Base-by-base conservation (phyloP, 345 rosid genomes). In the Bruguiera parviflora region DNA sequence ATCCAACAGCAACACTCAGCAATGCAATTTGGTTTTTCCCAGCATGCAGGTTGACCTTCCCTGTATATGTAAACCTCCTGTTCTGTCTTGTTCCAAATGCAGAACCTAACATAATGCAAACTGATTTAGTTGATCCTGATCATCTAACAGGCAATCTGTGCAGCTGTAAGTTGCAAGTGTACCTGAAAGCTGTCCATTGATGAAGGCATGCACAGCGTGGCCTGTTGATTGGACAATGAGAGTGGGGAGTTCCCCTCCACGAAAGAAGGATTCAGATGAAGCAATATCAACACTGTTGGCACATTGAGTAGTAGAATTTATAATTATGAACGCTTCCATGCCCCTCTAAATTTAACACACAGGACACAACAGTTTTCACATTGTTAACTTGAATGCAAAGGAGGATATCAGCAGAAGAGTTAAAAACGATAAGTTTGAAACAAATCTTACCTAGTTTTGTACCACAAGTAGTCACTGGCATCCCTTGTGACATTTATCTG, bases 101-200 rank as follows among this genome's bases (percentile, higher is more conserved):
- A 80, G 99, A 92, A 76, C 96, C 98, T 96, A 65, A 35, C 22
- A 19, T 29, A n/a, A 71, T 29, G 33, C 57, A 75, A 25, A 62
- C 35, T 59, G 61, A 6, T 7, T n/a, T 61, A 43, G 63, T 52
- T 33, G 52, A 28, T 64, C 20, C 32, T 19, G 4, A 70, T 69
- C 20, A 59, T 52, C 61, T 11, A 35, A 63, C 49, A 33, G 31
- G 65, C 9, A 65, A 66, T 19, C 15, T 25, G 18, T 31, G 37
- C 29, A 52, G 67, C 43, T 58, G 25, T 13, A 51, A 27, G 46
- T 39, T n/a, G 56, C 57, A 66, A 11, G n/a, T 58, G 27, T 83
- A 92, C 99, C 99, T 37, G 99, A 89, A 73, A 90, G 92, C 70
- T 84, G 80, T 71, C 96, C 99, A 49, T 92, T 96, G 60, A 90